Percentiles rank a stretch among this genome's conserved stretches.
Evolutionary conservation across 2,329 filamentous ascomycete genomes (phyloP).

Genomic region (Sclerotinia sclerotiorum): DNA sequence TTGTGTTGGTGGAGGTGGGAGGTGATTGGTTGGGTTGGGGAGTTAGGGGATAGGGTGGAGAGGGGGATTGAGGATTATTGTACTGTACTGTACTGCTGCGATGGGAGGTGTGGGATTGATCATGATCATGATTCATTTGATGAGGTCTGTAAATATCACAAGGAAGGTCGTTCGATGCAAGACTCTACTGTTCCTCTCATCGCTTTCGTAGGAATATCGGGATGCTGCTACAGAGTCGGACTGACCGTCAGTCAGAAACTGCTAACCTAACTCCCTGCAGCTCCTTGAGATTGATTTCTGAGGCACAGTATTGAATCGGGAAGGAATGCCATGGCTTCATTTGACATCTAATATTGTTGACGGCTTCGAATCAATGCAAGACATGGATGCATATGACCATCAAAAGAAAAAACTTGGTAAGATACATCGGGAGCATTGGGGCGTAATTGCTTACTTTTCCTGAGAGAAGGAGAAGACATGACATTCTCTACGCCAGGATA

Average conservation of each 20-base stretch:
- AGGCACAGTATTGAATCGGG: background rate
- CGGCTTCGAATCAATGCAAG: background rate
- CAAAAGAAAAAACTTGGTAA: background rate
- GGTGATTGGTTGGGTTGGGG: background rate
- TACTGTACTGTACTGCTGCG: too few species aligned
- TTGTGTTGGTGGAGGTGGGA: background rate
- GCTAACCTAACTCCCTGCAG: conserved; percentile 1
- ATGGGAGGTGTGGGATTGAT: background rate
- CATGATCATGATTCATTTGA: too few species aligned
- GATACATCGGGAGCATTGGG: background rate
- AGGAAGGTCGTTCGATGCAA: background rate
- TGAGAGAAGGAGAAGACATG: background rate
- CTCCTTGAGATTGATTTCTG: background rate
- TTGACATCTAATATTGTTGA: background rate
- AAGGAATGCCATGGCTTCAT: background rate
- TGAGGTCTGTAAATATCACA: background rate
- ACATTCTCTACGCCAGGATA: background rate
- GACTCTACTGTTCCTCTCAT: background rate
- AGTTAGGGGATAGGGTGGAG: background rate
- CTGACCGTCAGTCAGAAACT: background rate
- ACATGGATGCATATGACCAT: background rate
- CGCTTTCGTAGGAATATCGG: background rate
- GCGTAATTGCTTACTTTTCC: background rate
- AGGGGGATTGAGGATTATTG: background rate
- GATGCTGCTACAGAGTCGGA: background rate